Conservation (phyloP, 2,329 filamentous ascomycete genomes). For the Aureobasidium mangrovei region DNA sequence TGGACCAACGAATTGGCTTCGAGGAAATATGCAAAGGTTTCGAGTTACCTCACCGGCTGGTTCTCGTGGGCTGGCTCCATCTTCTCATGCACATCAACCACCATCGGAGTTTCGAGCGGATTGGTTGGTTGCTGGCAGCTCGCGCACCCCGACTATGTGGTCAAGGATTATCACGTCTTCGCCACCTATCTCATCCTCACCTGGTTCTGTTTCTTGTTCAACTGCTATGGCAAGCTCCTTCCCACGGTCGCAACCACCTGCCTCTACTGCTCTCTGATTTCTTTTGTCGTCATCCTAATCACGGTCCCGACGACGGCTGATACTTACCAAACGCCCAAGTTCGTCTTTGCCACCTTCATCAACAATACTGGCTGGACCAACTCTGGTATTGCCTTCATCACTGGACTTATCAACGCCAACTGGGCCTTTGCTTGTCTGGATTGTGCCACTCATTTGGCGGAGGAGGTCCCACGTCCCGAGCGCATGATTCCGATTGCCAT, state of each 20-base stretch:
- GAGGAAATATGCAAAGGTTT: conserved; percentile 36
- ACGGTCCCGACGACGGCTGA: conserved; percentile 38
- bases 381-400: conserved; percentile 43
- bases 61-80: conserved; percentile 47
- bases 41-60: conserved; percentile 42
- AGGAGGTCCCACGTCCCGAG: conserved; percentile 41
- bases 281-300: conserved; percentile 42
- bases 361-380: conserved; percentile 43
- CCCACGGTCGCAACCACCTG: conserved; percentile 35
- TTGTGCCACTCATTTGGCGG: conserved; percentile 42
- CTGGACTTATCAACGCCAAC: conserved; percentile 44
- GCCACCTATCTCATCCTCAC: conserved; percentile 41
- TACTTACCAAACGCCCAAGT: conserved; percentile 37
- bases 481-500: conserved; percentile 43
- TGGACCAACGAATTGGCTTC: conserved; percentile 43
- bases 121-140: conserved; percentile 45
- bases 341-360: conserved; percentile 45
- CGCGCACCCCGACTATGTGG: conserved; percentile 39
- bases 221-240: conserved; percentile 26
- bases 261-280: conserved; percentile 39
- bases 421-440: conserved; percentile 45
- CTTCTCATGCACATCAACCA: conserved; percentile 46
- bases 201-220: conserved; percentile 40
- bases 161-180: conserved; percentile 28
- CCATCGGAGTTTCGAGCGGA: conserved; percentile 40